These are phyloP conservation scores for Eucalyptus microcorys DNA, from an alignment of 345 rosid genomes.

Conservation along the genomic window DNA sequence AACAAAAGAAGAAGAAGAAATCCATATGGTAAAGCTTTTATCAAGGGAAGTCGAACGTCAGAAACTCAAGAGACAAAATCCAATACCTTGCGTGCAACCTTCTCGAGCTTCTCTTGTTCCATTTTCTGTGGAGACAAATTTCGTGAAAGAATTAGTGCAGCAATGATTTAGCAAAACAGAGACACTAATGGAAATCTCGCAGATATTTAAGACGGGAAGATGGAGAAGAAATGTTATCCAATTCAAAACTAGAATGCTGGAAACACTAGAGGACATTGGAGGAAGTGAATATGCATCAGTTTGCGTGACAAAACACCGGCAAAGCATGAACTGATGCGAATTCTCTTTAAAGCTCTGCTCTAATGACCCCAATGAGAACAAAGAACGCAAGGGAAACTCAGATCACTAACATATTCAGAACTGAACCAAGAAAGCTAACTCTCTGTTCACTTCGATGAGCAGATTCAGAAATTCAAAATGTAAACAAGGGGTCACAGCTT, in stretches of 20 bases:
- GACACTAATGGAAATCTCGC: not conserved
- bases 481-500: not conserved
- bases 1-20: not conserved
- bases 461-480: not conserved
- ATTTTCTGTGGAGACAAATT: conserved; percentile 48
- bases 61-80: not conserved
- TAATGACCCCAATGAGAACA: not conserved
- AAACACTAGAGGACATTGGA: not conserved
- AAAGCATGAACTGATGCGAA: not conserved
- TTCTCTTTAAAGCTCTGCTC: not conserved
- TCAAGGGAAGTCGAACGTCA: not conserved
- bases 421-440: not conserved
- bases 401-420: not conserved
- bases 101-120: conserved; percentile 86
- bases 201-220: not conserved
- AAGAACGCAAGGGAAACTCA: not conserved
- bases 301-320: not conserved
- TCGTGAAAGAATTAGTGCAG: not conserved
- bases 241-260: not conserved
- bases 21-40: not conserved
- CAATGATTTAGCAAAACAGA: not conserved
- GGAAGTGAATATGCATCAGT: not conserved
- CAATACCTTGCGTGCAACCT: conserved; percentile 78
- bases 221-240: not conserved
- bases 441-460: not conserved